Percentiles rank a stretch among this genome's conserved stretches.
phyloP scores from a whole-genome alignment of 306 rosid genomes.

The Casuarina equisetifolia region DNA sequence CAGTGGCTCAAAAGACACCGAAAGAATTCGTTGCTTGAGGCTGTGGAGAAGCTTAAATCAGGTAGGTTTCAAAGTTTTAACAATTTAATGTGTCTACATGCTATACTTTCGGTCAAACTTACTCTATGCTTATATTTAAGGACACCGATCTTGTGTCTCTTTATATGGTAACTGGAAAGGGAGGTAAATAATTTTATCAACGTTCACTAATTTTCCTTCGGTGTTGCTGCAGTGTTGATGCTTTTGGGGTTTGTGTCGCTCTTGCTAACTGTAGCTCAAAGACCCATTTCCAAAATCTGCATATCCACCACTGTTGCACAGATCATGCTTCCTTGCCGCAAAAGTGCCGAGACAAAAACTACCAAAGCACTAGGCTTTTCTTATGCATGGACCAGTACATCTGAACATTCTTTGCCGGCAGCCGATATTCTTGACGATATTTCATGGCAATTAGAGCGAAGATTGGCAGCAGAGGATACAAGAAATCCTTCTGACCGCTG shows the following conservation, averaged over 20 bases:
- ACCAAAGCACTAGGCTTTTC: constrained; percentile 28
- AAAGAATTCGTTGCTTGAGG: constrained; percentile 50
- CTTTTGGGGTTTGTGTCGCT: constrained; percentile 61
- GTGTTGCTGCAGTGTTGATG: constrained; percentile 42
- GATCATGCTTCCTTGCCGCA: constrained; percentile 59
- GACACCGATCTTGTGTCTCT: no score
- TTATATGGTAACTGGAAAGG: not conserved
- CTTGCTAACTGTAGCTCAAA: constrained; percentile 47
- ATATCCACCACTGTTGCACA: constrained; percentile 37
- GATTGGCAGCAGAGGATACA: constrained; percentile 3
- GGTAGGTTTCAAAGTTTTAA: constrained; percentile 24
- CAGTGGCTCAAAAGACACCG: constrained; percentile 50
- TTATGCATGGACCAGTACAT: not conserved
- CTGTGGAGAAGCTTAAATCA: constrained; percentile 64
- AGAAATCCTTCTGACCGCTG: constrained; percentile 27
- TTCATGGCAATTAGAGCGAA: constrained; percentile 19
- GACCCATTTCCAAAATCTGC: constrained; percentile 47
- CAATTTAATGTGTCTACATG: not conserved
- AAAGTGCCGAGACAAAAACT: constrained; percentile 19
- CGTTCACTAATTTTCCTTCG: no score
- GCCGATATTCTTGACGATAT: constrained; percentile 1
- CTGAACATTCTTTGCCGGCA: not conserved
- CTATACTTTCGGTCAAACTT: no score
- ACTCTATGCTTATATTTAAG: no score
- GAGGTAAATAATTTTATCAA: not conserved